phyloP scores from a whole-genome alignment of 352 stramenopile species.

The Phytophthora niederhauseri region DNA sequence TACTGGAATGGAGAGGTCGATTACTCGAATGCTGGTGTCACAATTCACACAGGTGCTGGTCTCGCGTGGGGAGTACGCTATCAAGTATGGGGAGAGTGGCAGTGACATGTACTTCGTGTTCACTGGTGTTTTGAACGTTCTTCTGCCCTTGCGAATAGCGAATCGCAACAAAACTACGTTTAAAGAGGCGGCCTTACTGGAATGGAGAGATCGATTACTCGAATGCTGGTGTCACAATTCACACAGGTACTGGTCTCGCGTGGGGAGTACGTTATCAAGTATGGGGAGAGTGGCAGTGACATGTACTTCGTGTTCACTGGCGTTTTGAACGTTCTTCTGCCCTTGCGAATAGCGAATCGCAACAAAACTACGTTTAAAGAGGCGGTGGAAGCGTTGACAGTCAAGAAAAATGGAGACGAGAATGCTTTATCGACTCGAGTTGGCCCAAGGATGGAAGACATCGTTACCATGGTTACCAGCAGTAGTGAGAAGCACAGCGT shows the following conservation, averaged over 20 bases:
- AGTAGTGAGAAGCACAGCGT: background rate
- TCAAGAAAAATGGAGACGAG: background rate
- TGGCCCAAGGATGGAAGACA: constrained; percentile 1
- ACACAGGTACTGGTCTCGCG: constrained; percentile 55
- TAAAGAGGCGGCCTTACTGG: too few species aligned
- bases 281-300: constrained; percentile 58
- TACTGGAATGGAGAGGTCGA: constrained; percentile 45
- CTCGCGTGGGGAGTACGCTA: constrained; percentile 57
- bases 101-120: constrained; percentile 81
- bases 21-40: constrained; percentile 66
- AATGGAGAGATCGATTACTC: constrained; percentile 55
- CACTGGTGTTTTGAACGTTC: constrained; percentile 46
- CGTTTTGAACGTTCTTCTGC: constrained; percentile 44
- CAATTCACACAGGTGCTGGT: constrained; percentile 64
- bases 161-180: constrained; percentile 8
- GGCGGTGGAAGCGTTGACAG: background rate
- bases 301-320: constrained; percentile 78
- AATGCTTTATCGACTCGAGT: background rate
- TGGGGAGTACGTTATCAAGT: constrained; percentile 59
- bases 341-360: constrained; percentile 10
- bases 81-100: constrained; percentile 52
- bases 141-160: constrained; percentile 30
- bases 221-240: constrained; percentile 70
- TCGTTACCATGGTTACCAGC: background rate
- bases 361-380: constrained; percentile 8